Evolutionary conservation across 345 rosid genomes (phyloP).

Genomic region (Gossypium sturtianum): DNA sequence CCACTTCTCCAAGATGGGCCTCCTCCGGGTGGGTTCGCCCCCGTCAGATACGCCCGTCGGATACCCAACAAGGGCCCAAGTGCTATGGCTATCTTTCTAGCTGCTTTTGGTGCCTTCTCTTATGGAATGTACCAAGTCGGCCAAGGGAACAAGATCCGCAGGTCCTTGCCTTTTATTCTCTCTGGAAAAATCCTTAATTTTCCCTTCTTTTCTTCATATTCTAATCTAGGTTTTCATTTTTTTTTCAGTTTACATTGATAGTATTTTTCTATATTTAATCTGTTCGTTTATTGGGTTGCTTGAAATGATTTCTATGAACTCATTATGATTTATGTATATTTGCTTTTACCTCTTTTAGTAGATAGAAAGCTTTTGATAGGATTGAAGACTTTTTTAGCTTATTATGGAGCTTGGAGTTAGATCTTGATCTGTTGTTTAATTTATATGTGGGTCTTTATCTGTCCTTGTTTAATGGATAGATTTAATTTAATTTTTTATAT

Average conservation of each 20-base stretch:
- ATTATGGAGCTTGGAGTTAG: background rate
- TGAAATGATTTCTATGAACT: background rate
- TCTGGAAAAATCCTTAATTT: background rate
- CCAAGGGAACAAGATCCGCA: conserved; percentile 88
- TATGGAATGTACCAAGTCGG: conserved; percentile 98
- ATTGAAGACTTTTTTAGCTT: background rate
- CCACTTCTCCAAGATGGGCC: conserved; percentile 95
- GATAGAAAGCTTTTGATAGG: background rate
- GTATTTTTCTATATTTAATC: background rate
- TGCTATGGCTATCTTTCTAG: conserved; percentile 78
- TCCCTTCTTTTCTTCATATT: background rate
- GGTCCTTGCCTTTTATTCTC: conserved; percentile 33
- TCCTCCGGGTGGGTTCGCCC: conserved; percentile 94
- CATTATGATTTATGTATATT: background rate
- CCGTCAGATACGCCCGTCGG: conserved; percentile 91
- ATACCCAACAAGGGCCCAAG: conserved; percentile 93
- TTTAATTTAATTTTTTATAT: background rate
- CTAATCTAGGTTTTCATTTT: background rate
- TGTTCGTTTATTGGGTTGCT: background rate
- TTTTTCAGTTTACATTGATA: background rate
- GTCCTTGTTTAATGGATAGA: background rate
- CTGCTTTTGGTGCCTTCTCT: conserved; percentile 75
- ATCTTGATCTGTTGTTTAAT: background rate
- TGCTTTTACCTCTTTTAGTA: background rate
- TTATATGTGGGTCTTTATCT: background rate